Base-by-base conservation (phyloP, 2,329 filamentous ascomycete genomes). In the Cryoendolithus antarcticus region DNA sequence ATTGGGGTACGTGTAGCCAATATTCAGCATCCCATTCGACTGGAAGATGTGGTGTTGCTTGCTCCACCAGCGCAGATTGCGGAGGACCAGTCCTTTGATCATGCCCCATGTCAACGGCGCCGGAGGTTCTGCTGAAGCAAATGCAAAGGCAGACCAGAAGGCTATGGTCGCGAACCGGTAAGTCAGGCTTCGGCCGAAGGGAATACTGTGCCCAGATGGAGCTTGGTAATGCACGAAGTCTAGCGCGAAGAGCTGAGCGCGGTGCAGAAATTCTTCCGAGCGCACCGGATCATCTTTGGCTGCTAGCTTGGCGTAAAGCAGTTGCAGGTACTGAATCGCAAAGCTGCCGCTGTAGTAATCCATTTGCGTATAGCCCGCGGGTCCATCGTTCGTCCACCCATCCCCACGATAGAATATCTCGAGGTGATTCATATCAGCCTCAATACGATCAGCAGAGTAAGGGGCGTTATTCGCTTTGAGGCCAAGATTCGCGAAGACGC, bases 91-190 rank as follows among this genome's bases (percentile, higher is more conserved):
- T 2, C 83, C 82, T 58, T 85, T 86, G 10, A 86, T 77, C 50
- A 83, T 80, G 2, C 83, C 82, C 81, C 82, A 86, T 2, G 77
- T 81, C 38, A 88, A 62, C 0, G 82, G 81, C 6, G 67, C 68
- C 0, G 82, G 81, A 4, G 86, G 68, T 38, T 85, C 79, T 37
- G 86, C 77, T 47, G 77, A 77, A 3, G 82, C 81, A 51, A 85
- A 86, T 1, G 80, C 83, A 21, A 86, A 62, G 0, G 82, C 79
- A 9, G 80, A 78, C 82, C 82, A 88, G 62, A 88, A 88, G 0
- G 77, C 81, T n/a, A 80, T 77, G 77, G 86, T 86, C 35, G 81
- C 82, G 57, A 86, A 88, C n/a, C 82, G 74, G 57, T 89, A 89
- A 5, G 80, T 83, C 36, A 88, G 71, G 38, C 79, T 84, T 35